Conservation (phyloP, 2,329 filamentous ascomycete species). For the Claviceps sp. region DNA sequence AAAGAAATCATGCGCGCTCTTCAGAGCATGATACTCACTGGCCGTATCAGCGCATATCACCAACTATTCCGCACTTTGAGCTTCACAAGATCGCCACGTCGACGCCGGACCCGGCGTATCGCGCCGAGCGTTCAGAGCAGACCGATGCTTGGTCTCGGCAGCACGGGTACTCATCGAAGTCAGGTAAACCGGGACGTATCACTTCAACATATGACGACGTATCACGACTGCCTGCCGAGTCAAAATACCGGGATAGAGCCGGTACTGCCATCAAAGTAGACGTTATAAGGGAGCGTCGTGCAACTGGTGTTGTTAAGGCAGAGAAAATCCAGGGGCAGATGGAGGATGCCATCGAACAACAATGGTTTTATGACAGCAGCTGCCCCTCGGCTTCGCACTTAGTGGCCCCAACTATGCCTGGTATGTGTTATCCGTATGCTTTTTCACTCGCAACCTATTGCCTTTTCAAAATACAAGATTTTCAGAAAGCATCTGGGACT, state of each 20-base stretch:
- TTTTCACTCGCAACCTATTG: background rate
- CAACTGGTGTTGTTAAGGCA: slow-evolving; percentile 43
- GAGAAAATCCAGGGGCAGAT: slow-evolving; percentile 46
- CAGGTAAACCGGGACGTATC: slow-evolving; percentile 22
- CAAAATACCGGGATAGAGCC: slow-evolving; percentile 25
- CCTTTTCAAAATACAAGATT: too few species aligned
- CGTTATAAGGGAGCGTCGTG: slow-evolving; percentile 40
- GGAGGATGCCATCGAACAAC: slow-evolving; percentile 45
- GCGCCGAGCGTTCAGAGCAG: slow-evolving; percentile 20
- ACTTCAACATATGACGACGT: slow-evolving; percentile 8
- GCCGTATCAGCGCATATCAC: slow-evolving; percentile 32
- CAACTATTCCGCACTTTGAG: slow-evolving; percentile 40
- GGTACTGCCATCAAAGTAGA: slow-evolving; percentile 35
- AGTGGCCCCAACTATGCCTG: slow-evolving; percentile 17
- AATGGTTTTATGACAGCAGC: slow-evolving; percentile 42
- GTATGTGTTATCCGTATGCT: slow-evolving; percentile 12
- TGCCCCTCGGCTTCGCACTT: slow-evolving; percentile 39
- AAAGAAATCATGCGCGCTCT: slow-evolving; percentile 33
- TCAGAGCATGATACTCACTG: slow-evolving; percentile 43
- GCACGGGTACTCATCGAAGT: slow-evolving; percentile 37
- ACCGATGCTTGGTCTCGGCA: slow-evolving; percentile 22
- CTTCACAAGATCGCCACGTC: slow-evolving; percentile 23
- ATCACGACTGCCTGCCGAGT: slow-evolving; percentile 29
- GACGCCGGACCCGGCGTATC: slow-evolving; percentile 23
- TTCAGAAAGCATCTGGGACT: too few species aligned